Base-by-base conservation (phyloP, 116 monocot genomes). In the Iris pallida region DNA sequence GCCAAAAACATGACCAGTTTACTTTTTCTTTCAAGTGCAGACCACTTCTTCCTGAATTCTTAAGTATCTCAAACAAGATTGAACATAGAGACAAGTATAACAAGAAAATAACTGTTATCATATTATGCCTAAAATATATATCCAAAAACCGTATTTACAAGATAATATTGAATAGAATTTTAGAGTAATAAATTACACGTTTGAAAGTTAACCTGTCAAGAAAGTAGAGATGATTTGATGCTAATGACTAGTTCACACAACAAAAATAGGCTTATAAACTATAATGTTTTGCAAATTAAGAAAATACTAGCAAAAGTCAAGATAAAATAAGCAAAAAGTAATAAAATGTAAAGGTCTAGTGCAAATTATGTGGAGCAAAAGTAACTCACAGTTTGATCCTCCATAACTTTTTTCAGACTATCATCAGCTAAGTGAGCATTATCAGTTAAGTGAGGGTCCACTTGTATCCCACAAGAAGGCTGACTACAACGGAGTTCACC, bases 121-220 rank as follows among this genome's bases (percentile, higher is more conserved):
- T 66, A 7, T 66, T 53, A 53, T 40, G 40, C 19, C n/a, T 48
- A 64, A 64, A 47, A 10, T n/a, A 47, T 18, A 64, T 15, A 48
- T 44, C 46, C 7, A 20, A 18, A 49, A 2, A 49, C 8, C 5
- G 11, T 4, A 48, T 7, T 19, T 5, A 19, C 2, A 5, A 15
- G 20, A 5, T 15, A n/a, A 5, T 6, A 8, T 5, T 8, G 42
- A 13, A 42, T 5, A 61, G 11, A 20, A 12, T 52, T 8, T 52
- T 52, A 10, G 6, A 52, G 51, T 10, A 8, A 52, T 8, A 52
- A 52, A 52, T 52, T 14, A 52, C 51, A 52, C 12, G 0, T 52
- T 10, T 14, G 14, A 52, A 8, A 52, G 51, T 14, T 52, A 52
- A 10, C 8, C 8, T 8, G 8, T 52, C 8, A 52, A 52, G 12